Base-by-base conservation (phyloP, 1,284 basidiomycete genomes). In the Pulchroboletus neoregius region DNA sequence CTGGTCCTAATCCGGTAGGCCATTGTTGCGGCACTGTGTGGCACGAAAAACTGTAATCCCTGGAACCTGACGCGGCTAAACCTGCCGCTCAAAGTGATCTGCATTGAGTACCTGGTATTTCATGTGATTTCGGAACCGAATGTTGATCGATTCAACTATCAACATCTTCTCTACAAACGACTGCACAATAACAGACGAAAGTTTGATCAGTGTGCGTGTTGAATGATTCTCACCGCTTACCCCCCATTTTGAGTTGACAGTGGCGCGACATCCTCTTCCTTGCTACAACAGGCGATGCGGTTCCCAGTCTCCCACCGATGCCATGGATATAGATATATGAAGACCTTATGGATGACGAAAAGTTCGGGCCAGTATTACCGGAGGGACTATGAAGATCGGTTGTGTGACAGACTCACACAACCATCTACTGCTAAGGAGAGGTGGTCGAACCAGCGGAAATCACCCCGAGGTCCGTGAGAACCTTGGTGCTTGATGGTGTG, bases 1-100 rank as follows among this genome's bases (percentile, higher is more conserved):
- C 15, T 37, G 3, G 43, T 43, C 43, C 40, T 8, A 33, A 33
- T 52, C 43, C 40, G 48, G 52, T 51, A 52, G 33, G 34, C 30
- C 10, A 8, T 23, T 18, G 3, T 27, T 34, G 22, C 18, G 18
- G 3, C 31, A n/a, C n/a, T 9, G 37, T 26, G 33, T 35, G 32
- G n/a, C 22, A 39, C 6, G 8, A 31, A 5, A 4, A 43, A 34
- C 20, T n/a, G 28, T 32, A 35, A n/a, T n/a, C 16, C 22, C 15
- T 22, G 2, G 13, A 12, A 26, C 9, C 32, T 2, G 43, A 30
- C 27, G n/a, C 15, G 15, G 22, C 24, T 39, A 22, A 26, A 33
- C 27, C 9, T 15, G 5, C 20, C n/a, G n/a, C n/a, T n/a, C n/a
- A n/a, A n/a, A n/a, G n/a, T n/a, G n/a, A n/a, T n/a, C n/a, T n/a